Evolutionary conservation across 768 basidiomycete genomes (phyloP), one percentile per base, ranked within the genome.

Genomic region (Amanita jacksonii): DNA sequence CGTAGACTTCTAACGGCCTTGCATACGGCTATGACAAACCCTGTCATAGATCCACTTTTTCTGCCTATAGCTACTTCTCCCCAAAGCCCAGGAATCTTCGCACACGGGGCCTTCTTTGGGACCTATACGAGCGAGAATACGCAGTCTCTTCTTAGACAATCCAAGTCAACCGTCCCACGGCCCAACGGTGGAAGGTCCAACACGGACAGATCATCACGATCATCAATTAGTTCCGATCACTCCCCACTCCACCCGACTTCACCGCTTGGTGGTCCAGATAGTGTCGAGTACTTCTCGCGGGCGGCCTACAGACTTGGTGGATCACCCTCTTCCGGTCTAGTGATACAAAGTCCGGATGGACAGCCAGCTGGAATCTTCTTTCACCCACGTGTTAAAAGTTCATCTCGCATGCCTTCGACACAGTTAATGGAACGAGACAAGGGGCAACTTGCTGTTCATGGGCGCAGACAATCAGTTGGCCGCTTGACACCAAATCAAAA

Each of bases 321-420:
- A 3, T 81, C 86, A 0, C 81, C 85, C 3, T 82, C 85, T 4
- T 86, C 88, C 8, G 93, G 93, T 0, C 72, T 94, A 5, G 74
- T 97, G 40, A 85, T 98, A 28, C 87, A 93, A 52, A 88, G 83
- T 55, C 89, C 91, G 1, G 91, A 94, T 59, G 94, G 94, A 0
- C 81, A 90, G 52, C 87, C 90, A 2, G 75, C 88, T n/a, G 94
- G 92, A 8, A 93, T 99, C 46, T 88, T 92, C 66, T 99, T 98
- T 63, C 85, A 92, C 49, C 94, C 93, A 1, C 70, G 74, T 23
- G 65, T 49, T 50, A 76, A 64, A 58, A 68, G 51, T 9, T 59
- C 55, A 7, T 59, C 55, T 6, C 53, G 60, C 41, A 63, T 58
- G 31, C 51, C 59, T 15, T 63, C 64, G 10, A 67, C 64, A 34